Percentiles rank a stretch among this genome's conserved stretches.
Evolutionary conservation across 495 filamentous ascomycete species (phyloP).

Genomic region (Daldinia concentrica): DNA sequence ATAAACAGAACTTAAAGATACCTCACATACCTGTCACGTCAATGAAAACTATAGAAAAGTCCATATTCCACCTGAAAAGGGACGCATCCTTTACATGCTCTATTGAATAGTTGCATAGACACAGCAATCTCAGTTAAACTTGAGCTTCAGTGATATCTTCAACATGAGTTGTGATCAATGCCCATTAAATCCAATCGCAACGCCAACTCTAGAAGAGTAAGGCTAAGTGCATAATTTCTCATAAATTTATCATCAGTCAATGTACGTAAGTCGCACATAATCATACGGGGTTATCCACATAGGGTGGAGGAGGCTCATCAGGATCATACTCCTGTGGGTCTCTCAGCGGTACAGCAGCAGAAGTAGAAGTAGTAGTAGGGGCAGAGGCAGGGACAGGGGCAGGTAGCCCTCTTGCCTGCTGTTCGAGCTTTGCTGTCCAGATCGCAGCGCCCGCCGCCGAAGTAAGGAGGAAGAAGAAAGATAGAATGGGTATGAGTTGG

Average conservation of each 20-base stretch:
- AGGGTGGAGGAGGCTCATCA: constrained; percentile 45
- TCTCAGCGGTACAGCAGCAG: neutral
- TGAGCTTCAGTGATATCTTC: neutral
- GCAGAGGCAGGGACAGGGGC: neutral
- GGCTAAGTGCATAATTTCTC: neutral
- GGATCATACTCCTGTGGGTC: constrained; percentile 40
- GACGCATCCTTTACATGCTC: neutral
- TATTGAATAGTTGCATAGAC: neutral
- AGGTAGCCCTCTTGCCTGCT: constrained; percentile 37
- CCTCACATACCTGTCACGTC: neutral
- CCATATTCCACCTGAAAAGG: neutral
- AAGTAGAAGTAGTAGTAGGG: neutral
- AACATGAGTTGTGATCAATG: neutral
- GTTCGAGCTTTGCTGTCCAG: constrained; percentile 74
- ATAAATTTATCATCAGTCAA: constrained; percentile 8
- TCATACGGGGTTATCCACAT: constrained; percentile 49
- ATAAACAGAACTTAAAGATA: neutral
- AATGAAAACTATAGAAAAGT: neutral
- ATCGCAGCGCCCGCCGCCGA: constrained; percentile 81
- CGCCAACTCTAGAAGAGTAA: neutral
- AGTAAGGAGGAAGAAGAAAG: constrained; percentile 89
- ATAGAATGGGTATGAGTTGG: constrained; percentile 82
- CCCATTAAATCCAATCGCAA: neutral
- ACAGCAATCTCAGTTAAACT: neutral
- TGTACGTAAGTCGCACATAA: constrained; percentile 1